Base-by-base conservation (phyloP, 1,284 basidiomycete species). In the Cryptococcus sp. region DNA sequence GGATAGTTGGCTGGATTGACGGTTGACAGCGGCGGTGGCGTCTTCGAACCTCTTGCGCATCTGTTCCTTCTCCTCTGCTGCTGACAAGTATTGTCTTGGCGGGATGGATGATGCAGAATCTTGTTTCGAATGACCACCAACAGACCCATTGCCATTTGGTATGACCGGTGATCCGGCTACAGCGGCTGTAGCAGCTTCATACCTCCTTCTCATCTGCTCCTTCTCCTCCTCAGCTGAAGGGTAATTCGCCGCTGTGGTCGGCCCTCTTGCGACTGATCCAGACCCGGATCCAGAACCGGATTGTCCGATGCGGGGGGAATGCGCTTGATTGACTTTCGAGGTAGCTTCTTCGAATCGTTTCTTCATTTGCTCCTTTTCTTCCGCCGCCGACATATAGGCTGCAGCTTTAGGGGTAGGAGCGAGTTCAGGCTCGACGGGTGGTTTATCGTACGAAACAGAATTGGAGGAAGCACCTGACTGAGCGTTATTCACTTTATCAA, bases 301-400 rank as follows among this genome's bases (percentile, higher is more conserved):
- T 40, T 21, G 7, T 7, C 11, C 28, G 7, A 40, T 40, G 4
- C 37, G 4, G 7, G 16, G 37, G 5, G 37, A 40, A 4, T 39
- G 5, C 4, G 36, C 36, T 22, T 13, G 25, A 13, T 48, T 28
- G 11, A 67, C 66, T 9, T 58, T 52, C 4, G 52, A 44, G 5
- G 55, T 53, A 22, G 70, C 69, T 13, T 56, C 53, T 51, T 72
- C 67, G 54, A 63, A 70, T 25, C 68, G 57, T 32, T 51, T 53
- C 43, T 55, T 48, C 68, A 67, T 67, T 43, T 54, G 43, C 36
- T 69, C 66, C 49, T 72, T 72, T 54, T 72, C 70, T 23, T 65
- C 57, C 43, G 59, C 62, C 0, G 70, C 68, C 21, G 61, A 64
- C 22, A 61, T 34, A 45, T 39, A 39, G 7, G 36, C 36, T 7